Evolutionary conservation across 225 moss, liverwort and hornwort species (phyloP), one percentile per base, ranked within the genome.

Genomic region (Pleurozium schreberi): DNA sequence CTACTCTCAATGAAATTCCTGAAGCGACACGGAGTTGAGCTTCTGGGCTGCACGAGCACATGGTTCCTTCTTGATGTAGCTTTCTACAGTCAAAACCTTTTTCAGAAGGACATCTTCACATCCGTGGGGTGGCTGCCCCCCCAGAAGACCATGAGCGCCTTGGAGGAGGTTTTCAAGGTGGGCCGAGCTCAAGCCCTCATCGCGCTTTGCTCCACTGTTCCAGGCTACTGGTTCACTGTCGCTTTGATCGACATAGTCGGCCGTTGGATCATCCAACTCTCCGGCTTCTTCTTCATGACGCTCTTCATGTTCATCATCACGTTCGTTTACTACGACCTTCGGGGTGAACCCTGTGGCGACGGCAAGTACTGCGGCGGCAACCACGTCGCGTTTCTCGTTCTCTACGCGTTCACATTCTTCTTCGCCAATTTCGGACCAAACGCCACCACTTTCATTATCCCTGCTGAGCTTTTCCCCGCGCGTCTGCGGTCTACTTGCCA

Each of bases 401-500:
- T 92, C 61, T 93, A 92, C 79, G 92, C 93, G 42, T 90, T 93
- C 86, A 95, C 95, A 40, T 95, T 95, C 91, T 95, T 95, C 89
- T 95, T 95, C 64, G 80, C 95, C 59, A 95, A 90, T 76, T 95
- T 95, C 42, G 95, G 95, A 6, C 95, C 95, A 58, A 95, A 95
- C 43, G 84, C 92, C 78, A 95, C 95, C 66, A 95, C 95, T 7
- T 95, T 95, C 90, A 91, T 95, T 62, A 92, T 95, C 80, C 95
- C 95, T 5, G 93, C 95, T 5, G 95, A 95, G 88, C 92, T 95
- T 31, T 95, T 95, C 84, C 95, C 95, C 4, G 94, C 94, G 3
- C 85, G 94, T 25, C 67, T 94, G 33, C 89, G 94, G 9, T 91
- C 94, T 5, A 94, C 94, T 3, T 94, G 94, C 75, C 94, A 94